Base-by-base conservation (phyloP, 176 grass and related monocot species). In the Tillandsia fasciculata region DNA sequence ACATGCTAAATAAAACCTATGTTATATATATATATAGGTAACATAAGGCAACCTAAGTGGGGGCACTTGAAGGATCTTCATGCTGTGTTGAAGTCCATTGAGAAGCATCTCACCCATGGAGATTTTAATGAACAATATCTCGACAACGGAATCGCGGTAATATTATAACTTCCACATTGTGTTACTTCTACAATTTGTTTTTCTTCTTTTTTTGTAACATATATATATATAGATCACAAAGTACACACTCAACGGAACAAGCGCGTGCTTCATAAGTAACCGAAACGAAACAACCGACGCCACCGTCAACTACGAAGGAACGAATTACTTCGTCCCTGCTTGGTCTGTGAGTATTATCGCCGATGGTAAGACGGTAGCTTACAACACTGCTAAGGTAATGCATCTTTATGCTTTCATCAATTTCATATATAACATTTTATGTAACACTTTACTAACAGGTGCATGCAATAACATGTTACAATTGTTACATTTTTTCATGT, bases 291-390 rank as follows among this genome's bases (percentile, higher is more conserved):
- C 64, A 42, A 78, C 20, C 68, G 85, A 88, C 51, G 64, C 82
- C 5, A 91, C 72, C 12, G 81, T 96, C 9, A 82, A 75, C 56
- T 80, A 76, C 1, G 77, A 77, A 5, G 83, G 67, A 4, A 14
- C 23, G n/a, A 82, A 63, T 12, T 83, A 88, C 56, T 53, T 71
- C 8, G 4, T 91, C 1, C 92, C 92, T 0, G 83, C 92, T 10
- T 96, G 92, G 92, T 96, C 92, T 1, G 83, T 96, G 12, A 91
- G 88, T 65, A 78, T 96, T 76, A 69, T 91, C 20, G 85, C 88
- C 2, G 81, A 91, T 64, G 91, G 92, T 72, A 88, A 78, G 59
- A 84, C 12, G n/a, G 78, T 84, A 23, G 75, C 73, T 1, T 91
- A 84, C 54, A 96, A 89, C 73, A 86, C 83, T 17, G 92, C 85